phyloP scores from a whole-genome alignment of 2,329 filamentous ascomycete genomes.

The Arachnomyces sp. region DNA sequence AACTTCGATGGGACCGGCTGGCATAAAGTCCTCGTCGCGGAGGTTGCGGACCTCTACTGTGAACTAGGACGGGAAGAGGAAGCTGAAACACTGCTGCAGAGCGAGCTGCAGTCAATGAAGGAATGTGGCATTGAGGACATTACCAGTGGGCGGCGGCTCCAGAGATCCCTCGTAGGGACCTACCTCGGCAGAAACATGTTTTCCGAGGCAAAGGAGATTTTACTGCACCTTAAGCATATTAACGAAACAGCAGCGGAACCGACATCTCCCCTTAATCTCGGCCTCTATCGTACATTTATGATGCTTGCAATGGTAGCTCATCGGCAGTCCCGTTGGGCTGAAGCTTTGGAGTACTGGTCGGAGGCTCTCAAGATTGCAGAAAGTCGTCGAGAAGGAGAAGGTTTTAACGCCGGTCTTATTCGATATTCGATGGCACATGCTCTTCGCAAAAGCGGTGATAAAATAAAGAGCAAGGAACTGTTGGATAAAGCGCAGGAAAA shows the following conservation, averaged over 20 bases:
- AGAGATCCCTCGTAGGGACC: conserved; percentile 4
- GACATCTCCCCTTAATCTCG: background rate
- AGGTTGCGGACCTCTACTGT: conserved; percentile 7
- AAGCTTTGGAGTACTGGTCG: no score
- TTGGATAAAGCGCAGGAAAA: no score
- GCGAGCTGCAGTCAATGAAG: conserved; percentile 1
- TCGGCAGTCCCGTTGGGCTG: no score
- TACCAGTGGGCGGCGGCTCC: conserved; percentile 1
- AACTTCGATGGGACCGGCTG: conserved; percentile 6
- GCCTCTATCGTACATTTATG: background rate
- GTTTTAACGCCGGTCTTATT: conserved; percentile 10
- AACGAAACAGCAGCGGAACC: no score
- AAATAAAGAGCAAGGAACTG: no score
- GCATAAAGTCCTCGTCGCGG: conserved; percentile 8
- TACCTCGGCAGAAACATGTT: conserved; percentile 8
- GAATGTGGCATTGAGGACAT: conserved; percentile 2
- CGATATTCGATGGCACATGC: conserved; percentile 10
- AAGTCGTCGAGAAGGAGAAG: background rate
- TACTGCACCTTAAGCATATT: conserved; percentile 5
- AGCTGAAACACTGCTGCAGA: conserved; percentile 3
- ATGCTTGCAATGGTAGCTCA: conserved; percentile 5
- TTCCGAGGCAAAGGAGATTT: conserved; percentile 3
- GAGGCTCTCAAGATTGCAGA: conserved; percentile 2
- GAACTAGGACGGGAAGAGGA: conserved; percentile 5
- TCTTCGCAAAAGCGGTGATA: no score